A percentile compares a stretch with the other conserved stretches of the same genome.
phyloP scores from a whole-genome alignment of 345 rosid genomes.

The Hypericum androsaemum region DNA sequence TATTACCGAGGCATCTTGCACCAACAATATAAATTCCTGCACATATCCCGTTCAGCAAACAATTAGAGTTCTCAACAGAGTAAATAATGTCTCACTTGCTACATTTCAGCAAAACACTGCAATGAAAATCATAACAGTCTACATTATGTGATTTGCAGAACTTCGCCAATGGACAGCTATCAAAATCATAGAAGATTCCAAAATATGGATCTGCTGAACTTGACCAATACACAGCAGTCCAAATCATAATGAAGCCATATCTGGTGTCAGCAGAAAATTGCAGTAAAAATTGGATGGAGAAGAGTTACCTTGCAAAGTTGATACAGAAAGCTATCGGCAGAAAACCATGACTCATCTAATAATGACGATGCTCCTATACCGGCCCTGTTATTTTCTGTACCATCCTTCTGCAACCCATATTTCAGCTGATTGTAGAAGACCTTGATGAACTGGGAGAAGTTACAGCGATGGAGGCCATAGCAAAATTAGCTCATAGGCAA shows the following conservation, averaged over 20 bases:
- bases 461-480: slow-evolving; percentile 6
- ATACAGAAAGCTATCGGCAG: slow-evolving; percentile 72
- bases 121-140: too few relatives aligned
- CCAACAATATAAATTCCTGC: slow-evolving; percentile 73
- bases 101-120: too few relatives aligned
- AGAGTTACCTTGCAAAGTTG: slow-evolving; percentile 59
- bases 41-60: slow-evolving; percentile 9
- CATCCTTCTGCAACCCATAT: slow-evolving; percentile 71
- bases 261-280: not conserved
- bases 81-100: too few relatives aligned
- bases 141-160: too few relatives aligned
- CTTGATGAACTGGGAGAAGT: slow-evolving; percentile 56
- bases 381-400: slow-evolving; percentile 17
- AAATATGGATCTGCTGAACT: too few relatives aligned
- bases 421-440: slow-evolving; percentile 79
- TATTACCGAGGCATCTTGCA: slow-evolving; percentile 57
- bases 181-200: too few relatives aligned
- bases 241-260: slow-evolving; percentile 6
- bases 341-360: slow-evolving; percentile 77
- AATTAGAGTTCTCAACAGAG: not conserved
- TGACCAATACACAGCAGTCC: too few relatives aligned
- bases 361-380: slow-evolving; percentile 45
- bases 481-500: not conserved
- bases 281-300: not conserved
- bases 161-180: too few relatives aligned